A percentile compares a stretch with the other conserved stretches of the same genome.
Evolutionary conservation across 2,329 filamentous ascomycete genomes (phyloP).

Genomic region (Talaromyces sp.): DNA sequence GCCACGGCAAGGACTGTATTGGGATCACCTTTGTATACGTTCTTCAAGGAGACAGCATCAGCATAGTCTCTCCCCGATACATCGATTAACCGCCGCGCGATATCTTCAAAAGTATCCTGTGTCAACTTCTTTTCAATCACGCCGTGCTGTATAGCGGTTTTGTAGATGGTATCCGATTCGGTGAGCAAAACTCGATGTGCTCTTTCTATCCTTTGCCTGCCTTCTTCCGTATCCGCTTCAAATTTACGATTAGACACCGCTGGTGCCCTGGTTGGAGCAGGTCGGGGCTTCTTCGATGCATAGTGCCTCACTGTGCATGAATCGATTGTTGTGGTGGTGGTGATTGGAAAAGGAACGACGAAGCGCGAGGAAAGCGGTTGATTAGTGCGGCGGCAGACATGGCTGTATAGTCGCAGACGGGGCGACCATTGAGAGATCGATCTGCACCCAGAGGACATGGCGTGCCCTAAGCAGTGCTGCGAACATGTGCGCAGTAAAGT

Average conservation of each 20-base stretch:
- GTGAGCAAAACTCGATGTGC: neutral
- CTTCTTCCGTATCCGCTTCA: neutral
- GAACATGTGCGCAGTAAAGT: neutral
- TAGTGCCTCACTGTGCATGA: neutral
- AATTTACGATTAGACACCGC: no score
- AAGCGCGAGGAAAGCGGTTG: neutral
- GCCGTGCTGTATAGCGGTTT: neutral
- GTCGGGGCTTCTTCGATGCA: neutral
- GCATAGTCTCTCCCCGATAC: neutral
- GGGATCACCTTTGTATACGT: constrained; percentile 5
- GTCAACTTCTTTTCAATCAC: neutral
- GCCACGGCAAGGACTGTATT: neutral
- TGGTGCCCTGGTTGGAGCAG: neutral
- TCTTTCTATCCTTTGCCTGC: neutral
- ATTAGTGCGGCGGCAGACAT: neutral
- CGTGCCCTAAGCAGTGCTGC: neutral
- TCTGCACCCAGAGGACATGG: neutral
- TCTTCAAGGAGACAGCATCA: neutral
- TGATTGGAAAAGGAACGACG: neutral
- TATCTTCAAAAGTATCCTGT: neutral
- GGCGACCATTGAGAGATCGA: neutral
- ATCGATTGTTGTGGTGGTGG: neutral
- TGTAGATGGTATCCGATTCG: neutral
- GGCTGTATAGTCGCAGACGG: neutral
- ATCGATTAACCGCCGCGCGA: constrained; percentile 3